Base-by-base conservation (phyloP, 257 asterid species). In the Ilex aquifolium region DNA sequence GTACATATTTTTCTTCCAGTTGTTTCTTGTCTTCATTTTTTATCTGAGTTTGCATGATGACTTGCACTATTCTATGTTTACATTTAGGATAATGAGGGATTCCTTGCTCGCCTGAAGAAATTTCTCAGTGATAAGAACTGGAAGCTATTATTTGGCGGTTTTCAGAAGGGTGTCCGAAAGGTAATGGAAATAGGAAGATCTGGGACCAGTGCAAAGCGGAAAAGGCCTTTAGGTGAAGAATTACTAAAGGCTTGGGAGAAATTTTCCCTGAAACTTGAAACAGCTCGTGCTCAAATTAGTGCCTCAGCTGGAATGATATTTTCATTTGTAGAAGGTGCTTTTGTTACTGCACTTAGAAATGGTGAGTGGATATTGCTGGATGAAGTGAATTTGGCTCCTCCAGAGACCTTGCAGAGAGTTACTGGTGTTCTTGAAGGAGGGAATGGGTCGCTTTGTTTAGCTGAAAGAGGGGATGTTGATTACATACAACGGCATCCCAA, bases 361-460 rank as follows among this genome's bases (percentile, higher is more conserved):
- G 99, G 99, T 63, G 99, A 87, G 60, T 92, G 99, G 99, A 80
- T 92, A 83, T 74, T 92, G 77, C 86, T 92, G 64, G 99, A 92
- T 82, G 99, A 92, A 77, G 85, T 92, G 65, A 92, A 92, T 81
- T 85, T 92, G 89, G 99, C 97, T 72, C 95, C 99, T 74, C 95
- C 95, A 61, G 99, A 92, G 82, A 87, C 87, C 71, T 77, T 92
- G 82, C 97, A 92, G 87, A 83, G 97, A 75, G 67, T 89, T 73
- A 78, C 78, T 57, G 95, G 95, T 65, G 97, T 89, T 59, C 96
- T 92, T 72, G 99, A 89, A 69, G 84, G 81, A 68, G 97, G 83
- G 75, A 80, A 77, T 62, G 99, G 96, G 44, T 92, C 99, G 7
- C 71, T 92, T 49, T 87, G 95, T 77, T 82, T 92, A 83, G 72